phyloP scores from a whole-genome alignment of 179 eudicot genomes.

The Pouteria campechiana region DNA sequence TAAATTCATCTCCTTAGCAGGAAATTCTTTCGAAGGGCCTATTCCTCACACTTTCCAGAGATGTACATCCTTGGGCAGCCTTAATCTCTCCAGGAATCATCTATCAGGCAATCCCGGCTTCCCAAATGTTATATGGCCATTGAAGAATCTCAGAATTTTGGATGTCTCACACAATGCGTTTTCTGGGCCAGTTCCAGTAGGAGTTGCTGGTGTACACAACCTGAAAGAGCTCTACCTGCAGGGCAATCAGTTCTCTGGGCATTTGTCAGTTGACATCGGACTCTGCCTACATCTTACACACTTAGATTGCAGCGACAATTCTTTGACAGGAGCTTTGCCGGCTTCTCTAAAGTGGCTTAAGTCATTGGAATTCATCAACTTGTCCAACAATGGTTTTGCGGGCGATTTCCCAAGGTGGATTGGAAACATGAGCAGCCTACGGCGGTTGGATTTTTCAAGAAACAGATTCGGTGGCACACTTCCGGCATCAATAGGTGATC shows the following conservation, averaged over 20 bases:
- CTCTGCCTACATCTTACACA: conserved; percentile 60
- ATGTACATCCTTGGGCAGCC: conserved; percentile 40
- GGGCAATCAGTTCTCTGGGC: conserved; percentile 67
- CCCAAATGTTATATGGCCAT: conserved; percentile 21
- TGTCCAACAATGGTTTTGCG: conserved; percentile 41
- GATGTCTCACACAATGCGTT: conserved; percentile 63
- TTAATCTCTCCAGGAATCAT: conserved; percentile 46
- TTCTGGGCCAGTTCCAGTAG: conserved; percentile 50
- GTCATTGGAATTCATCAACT: conserved; percentile 25
- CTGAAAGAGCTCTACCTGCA: conserved; percentile 53
- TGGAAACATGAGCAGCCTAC: conserved; percentile 31
- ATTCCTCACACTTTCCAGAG: conserved; percentile 41
- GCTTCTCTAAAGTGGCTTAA: conserved; percentile 36
- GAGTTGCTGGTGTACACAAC: conserved; percentile 46
- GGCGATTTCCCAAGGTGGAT: conserved; percentile 77
- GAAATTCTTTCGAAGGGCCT: conserved; percentile 58
- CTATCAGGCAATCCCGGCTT: conserved; percentile 38
- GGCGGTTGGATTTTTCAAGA: conserved; percentile 50
- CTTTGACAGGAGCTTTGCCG: conserved; percentile 45
- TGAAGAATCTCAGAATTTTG: conserved; percentile 35
- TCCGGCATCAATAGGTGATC: conserved; percentile 46
- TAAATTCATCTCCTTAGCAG: conserved; percentile 53
- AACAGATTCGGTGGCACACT: conserved; percentile 51
- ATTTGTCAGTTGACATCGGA: conserved; percentile 58
- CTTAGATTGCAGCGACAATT: conserved; percentile 47